Evolutionary conservation across 805 yeast species (phyloP).

Genomic region (Schwanniomyces sp.): DNA sequence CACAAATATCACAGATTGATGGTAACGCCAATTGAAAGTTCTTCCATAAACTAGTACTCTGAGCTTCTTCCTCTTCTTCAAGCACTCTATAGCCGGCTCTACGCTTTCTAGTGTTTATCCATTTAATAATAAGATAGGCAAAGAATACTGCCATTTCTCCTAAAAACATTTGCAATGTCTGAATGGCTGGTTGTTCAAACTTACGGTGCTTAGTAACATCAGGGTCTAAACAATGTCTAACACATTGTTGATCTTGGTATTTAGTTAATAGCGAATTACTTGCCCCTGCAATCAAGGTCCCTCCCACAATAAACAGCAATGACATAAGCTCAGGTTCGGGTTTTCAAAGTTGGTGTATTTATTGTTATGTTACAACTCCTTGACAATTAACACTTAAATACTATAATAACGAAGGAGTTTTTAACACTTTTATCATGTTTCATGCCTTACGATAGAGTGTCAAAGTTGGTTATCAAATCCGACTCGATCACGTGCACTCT

Average conservation of each 20-base stretch:
- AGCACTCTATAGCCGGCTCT: constrained; percentile 4
- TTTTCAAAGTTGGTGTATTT: background rate
- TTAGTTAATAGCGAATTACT: constrained; percentile 73
- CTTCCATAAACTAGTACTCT: constrained; percentile 9
- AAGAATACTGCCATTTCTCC: constrained; percentile 61
- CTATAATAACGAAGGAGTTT: background rate
- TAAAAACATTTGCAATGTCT: constrained; percentile 77
- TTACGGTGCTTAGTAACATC: constrained; percentile 39
- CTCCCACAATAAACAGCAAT: constrained; percentile 23
- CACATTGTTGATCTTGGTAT: constrained; percentile 74
- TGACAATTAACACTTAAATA: background rate
- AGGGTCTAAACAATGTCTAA: constrained; percentile 50
- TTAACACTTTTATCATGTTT: background rate
- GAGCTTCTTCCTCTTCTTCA: constrained; percentile 6
- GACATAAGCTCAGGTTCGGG: background rate
- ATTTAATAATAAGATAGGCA: constrained; percentile 32
- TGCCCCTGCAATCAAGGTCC: constrained; percentile 69
- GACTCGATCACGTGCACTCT: background rate
- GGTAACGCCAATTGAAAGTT: constrained; percentile 51
- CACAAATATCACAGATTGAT: constrained; percentile 67
- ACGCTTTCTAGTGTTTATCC: constrained; percentile 9
- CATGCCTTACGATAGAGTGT: constrained; percentile 6
- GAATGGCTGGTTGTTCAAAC: constrained; percentile 78
- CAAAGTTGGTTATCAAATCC: constrained; percentile 5
- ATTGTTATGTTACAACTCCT: background rate